These are phyloP conservation scores for Globisporangium polare DNA, from an alignment of 352 stramenopile species.

Conservation along the genomic window DNA sequence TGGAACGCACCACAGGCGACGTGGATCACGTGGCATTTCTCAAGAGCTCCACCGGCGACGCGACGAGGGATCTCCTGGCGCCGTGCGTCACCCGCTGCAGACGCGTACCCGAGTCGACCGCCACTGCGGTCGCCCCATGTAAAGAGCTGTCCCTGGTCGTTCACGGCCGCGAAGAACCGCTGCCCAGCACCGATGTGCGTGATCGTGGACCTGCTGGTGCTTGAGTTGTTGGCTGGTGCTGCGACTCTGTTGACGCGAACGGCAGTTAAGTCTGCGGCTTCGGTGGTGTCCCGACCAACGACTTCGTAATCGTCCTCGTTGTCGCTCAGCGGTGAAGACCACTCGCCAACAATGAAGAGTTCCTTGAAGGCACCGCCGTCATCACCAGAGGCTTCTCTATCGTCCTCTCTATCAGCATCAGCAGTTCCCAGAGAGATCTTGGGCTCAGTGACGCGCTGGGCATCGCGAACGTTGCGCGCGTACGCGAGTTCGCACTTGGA, in stretches of 20 bases:
- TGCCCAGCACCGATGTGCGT: constrained; percentile 41
- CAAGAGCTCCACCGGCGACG: constrained; percentile 23
- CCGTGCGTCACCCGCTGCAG: constrained; percentile 39
- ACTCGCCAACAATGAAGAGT: constrained; percentile 46
- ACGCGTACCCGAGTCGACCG: constrained; percentile 49
- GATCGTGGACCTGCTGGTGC: constrained; percentile 13
- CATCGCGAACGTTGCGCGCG: not conserved
- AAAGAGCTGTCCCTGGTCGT: constrained; percentile 34
- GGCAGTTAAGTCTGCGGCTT: not conserved
- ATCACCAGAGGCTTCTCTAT: not conserved
- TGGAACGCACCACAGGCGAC: constrained; percentile 73
- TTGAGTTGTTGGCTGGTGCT: not conserved
- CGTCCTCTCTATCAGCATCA: not conserved
- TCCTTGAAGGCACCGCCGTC: constrained; percentile 12
- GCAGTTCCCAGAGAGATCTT: not conserved
- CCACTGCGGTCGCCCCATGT: constrained; percentile 68
- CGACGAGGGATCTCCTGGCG: constrained; percentile 33
- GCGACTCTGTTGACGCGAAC: constrained; percentile 13
- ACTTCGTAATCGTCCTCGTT: constrained; percentile 11
- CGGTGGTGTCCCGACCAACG: not conserved
- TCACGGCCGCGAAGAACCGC: constrained; percentile 54
- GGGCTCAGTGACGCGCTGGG: not conserved
- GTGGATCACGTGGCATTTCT: constrained; percentile 37
- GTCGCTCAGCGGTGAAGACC: constrained; percentile 23
- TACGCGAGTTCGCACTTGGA: constrained; percentile 9